Evolutionary conservation across 805 yeast genomes (phyloP), one percentile per base, ranked within the genome.

Genomic region (Ogataea trehalophila): DNA sequence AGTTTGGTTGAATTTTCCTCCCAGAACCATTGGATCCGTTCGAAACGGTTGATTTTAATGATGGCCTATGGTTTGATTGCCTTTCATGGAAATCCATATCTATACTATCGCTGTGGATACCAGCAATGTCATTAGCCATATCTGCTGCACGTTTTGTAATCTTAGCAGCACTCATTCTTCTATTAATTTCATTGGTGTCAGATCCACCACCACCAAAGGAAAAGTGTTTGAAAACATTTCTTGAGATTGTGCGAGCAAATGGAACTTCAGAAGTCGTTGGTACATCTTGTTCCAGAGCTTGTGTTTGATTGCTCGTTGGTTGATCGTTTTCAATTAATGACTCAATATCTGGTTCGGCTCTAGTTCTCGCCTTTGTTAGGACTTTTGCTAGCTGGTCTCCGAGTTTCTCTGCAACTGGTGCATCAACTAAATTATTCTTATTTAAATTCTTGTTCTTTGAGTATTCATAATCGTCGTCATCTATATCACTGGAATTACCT

Each of bases 101-200:
- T 15, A 59, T 51, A 9, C 62, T 54, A 31, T 53, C 49, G 6
- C 57, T 51, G 42, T 63, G 67, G 33, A 72, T 68, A 5, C 79
- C 80, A 2, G 79, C 79, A 39, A 74, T 68, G 45, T 68, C 69
- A 51, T 76, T 70, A 0, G 79, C 61, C 43, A 73, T 69, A 6
- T 59, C 56, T 2, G 75, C 76, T 2, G 79, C 77, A 33, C 60
- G 65, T 9, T 54, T 51, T 1, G 77, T 69, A 43, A 76, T 68
- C 31, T 68, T 69, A 6, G 73, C 73, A 14, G 61, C 62, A 8
- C 62, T 56, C 31, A 74, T 46, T 17, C 69, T 59, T 17, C 64
- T 58, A 9, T 55, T 51, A 35, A 73, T 57, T 20, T 68, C 72
- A 15, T 54, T 47, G 1, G 55, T 47, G 22, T 66, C 59, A n/a